Base-by-base conservation (phyloP, 169 alveolate species). In the Plasmodium vinckei region DNA sequence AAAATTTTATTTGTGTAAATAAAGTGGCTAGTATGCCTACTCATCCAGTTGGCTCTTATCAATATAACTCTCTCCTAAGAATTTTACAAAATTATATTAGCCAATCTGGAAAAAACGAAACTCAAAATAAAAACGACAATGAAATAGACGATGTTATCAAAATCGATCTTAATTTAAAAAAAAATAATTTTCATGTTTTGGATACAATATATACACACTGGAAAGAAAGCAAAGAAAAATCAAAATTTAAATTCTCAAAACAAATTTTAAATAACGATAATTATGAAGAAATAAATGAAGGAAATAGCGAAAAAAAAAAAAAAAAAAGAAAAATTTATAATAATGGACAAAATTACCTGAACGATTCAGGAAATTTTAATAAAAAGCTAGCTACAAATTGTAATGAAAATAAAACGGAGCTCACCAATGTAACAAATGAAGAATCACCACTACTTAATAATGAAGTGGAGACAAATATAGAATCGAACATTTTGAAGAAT, bases 11-110 rank as follows among this genome's bases (percentile, higher is more conserved):
- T 64, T 94, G 92, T 49, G 96, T 90, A 5, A 89, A 94, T 42
- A 94, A 94, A 56, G 89, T 93, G 0, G 64, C 90, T 10, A 92
- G 96, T 71, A 17, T 94, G 19, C 96, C 96, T 15, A 92, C 94
- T 9, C 94, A 94, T 68, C 95, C 91, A 25, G 93, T 93, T 1
- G 96, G 96, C 2, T 92, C 94, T 10, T 94, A 94, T 61, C 89
- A 92, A 39, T 94, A 71, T 91, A 94, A 94, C 75, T 89, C 94
- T 0, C 89, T 94, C 4, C 68, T 92, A 47, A 89, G 94, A 60
- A 75, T 91, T 56, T 21, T 94, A 59, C 93, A 92, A 57, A 70
- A 86, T 61, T 86, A 86, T 70, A 68, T 86, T 9, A 57, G 47
- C 23, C 19, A 51, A 3, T 56, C 59, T 25, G 57, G 17, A 77